phyloP scores from a whole-genome alignment of 116 monocot species.

The Zostera marina region DNA sequence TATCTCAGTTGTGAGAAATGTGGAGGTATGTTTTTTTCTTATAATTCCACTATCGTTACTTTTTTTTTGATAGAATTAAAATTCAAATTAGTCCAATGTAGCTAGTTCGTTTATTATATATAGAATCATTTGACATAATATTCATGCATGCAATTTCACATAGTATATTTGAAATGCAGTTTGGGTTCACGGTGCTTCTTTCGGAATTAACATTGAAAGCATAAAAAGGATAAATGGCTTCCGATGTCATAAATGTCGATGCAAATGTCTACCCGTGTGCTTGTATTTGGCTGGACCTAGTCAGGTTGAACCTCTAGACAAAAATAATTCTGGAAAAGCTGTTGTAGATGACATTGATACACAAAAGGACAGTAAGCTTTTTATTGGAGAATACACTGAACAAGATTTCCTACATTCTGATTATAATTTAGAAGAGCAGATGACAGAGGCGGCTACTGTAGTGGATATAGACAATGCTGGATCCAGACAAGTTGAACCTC shows the following conservation, averaged over 20 bases:
- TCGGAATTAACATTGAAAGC: constrained; percentile 35
- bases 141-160: not conserved
- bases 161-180: constrained; percentile 24
- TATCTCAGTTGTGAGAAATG: constrained; percentile 77
- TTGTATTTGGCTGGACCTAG: constrained; percentile 8
- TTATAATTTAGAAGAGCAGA: not conserved
- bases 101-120: not conserved
- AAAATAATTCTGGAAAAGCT: not conserved
- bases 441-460: not conserved
- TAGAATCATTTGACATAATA: not conserved
- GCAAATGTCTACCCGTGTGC: constrained; percentile 24
- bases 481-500: not conserved
- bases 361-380: not conserved
- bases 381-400: not conserved
- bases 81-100: not conserved
- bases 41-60: not conserved
- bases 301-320: not conserved
- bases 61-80: too few relatives aligned
- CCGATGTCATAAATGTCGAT: constrained; percentile 50
- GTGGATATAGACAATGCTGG: not conserved
- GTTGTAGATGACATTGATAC: not conserved
- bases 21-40: constrained; percentile 41
- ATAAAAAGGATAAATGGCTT: constrained; percentile 48
- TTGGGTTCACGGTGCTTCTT: constrained; percentile 68
- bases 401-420: constrained; percentile 1